Percentiles rank a stretch among this genome's conserved stretches.
Evolutionary conservation across 2,329 filamentous ascomycete genomes (phyloP).

Genomic region (Sporothrix sp.): DNA sequence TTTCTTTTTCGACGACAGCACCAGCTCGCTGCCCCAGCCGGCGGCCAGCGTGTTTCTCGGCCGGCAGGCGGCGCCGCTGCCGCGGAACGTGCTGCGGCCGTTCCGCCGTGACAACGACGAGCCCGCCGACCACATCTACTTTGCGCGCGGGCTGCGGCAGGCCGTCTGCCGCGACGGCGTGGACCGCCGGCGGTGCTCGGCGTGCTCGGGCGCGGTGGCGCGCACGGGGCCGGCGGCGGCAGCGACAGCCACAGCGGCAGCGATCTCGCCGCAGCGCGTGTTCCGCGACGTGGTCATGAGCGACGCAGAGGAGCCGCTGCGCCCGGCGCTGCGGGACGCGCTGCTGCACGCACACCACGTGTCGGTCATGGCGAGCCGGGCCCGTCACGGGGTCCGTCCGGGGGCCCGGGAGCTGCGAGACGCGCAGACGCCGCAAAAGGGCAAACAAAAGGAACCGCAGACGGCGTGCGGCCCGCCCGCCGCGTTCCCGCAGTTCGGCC

Average conservation of each 20-base stretch:
- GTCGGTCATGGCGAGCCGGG: not conserved
- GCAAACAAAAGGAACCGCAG: not conserved
- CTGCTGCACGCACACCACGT: constrained; percentile 8
- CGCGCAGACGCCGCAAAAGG: not conserved
- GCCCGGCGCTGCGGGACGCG: constrained; percentile 10
- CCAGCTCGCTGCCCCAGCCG: not conserved
- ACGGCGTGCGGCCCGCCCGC: not conserved
- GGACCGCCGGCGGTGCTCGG: constrained; percentile 9
- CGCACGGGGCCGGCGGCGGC: not conserved
- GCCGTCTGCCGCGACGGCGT: constrained; percentile 10
- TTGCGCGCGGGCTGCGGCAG: constrained; percentile 1
- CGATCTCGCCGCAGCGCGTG: constrained; percentile 14
- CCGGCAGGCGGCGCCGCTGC: not conserved
- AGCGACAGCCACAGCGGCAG: not conserved
- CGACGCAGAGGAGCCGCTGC: constrained; percentile 12
- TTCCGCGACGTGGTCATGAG: constrained; percentile 17
- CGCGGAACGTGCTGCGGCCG: constrained; percentile 10
- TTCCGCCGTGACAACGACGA: constrained; percentile 15
- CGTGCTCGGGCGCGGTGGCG: not conserved
- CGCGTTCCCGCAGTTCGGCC: constrained; percentile 9
- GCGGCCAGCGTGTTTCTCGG: not conserved
- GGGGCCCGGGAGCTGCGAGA: no score
- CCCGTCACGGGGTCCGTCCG: no score
- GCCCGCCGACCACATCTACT: constrained; percentile 6
- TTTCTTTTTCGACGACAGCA: not conserved